Percentiles rank a stretch among this genome's conserved stretches.
These are phyloP conservation scores for Epichloe bromicola DNA, from an alignment of 2,329 filamentous ascomycete species.

Conservation along the genomic window DNA sequence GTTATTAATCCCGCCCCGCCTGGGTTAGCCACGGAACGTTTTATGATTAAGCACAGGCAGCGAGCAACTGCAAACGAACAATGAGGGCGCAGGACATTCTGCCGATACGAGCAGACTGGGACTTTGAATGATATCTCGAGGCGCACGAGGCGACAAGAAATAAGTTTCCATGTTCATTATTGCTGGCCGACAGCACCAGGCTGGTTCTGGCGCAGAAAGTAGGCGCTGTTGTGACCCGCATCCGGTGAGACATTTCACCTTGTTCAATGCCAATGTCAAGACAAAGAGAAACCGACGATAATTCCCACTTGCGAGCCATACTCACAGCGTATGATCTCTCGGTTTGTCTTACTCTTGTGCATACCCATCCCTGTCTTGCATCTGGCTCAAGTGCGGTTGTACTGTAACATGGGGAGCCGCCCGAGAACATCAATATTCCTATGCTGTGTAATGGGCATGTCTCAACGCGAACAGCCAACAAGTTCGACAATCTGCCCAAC, in stretches of 20 bases:
- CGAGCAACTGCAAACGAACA: not conserved
- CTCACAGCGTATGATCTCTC: not conserved
- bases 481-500: not conserved
- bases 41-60: not conserved
- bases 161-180: not conserved
- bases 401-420: not conserved
- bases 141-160: not conserved
- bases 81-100: not conserved
- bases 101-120: not conserved
- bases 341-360: not conserved
- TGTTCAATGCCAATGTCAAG: not conserved
- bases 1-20: no score
- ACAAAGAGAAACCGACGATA: not conserved
- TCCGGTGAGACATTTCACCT: not conserved
- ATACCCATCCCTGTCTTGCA: not conserved
- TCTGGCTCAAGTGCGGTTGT: not conserved
- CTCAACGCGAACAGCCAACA: not conserved
- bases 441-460: not conserved
- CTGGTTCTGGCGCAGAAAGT: not conserved
- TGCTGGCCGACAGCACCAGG: not conserved
- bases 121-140: not conserved
- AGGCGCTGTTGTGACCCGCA: constrained; percentile 1
- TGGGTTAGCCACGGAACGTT: not conserved
- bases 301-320: not conserved
- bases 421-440: not conserved